Conservation (phyloP, 2,329 filamentous ascomycete species). For the Herpotrichia juniperi region DNA sequence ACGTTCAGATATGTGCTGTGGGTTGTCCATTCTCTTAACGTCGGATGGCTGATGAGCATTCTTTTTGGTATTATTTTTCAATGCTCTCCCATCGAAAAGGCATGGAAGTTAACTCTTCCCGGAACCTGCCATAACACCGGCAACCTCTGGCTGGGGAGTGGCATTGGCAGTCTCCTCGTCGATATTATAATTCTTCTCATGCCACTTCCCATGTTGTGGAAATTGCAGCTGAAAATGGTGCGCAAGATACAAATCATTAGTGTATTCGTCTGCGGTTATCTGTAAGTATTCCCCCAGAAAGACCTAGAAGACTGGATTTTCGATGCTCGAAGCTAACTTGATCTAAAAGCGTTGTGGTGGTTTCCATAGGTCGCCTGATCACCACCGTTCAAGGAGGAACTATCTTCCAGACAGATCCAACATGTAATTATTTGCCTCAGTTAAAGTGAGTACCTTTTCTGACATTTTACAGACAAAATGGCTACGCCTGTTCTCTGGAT, state of each 20-base stretch:
- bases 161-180: conserved; percentile 1
- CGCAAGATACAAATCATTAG: background rate
- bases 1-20: background rate
- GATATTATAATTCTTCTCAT: conserved; percentile 6
- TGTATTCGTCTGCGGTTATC: conserved; percentile 5
- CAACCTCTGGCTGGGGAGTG: conserved; percentile 1
- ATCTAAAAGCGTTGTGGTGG: conserved; percentile 4
- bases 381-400: too few relatives aligned
- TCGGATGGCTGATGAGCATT: background rate
- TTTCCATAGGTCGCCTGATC: conserved; percentile 4
- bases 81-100: conserved; percentile 1
- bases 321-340: background rate
- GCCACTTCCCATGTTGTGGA: conserved; percentile 7
- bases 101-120: background rate
- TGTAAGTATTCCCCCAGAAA: conserved; percentile 6
- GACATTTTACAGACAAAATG: too few relatives aligned
- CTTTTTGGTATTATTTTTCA: background rate
- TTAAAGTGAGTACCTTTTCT: too few relatives aligned
- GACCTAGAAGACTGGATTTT: too few relatives aligned
- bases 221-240: background rate
- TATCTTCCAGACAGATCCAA: too few relatives aligned
- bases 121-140: background rate
- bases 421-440: too few relatives aligned
- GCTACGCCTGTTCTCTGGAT: too few relatives aligned
- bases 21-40: background rate